A percentile compares a stretch with the other conserved stretches of the same genome.
phyloP scores from a whole-genome alignment of 352 stramenopile species.

The Thalassiosira hispida region DNA sequence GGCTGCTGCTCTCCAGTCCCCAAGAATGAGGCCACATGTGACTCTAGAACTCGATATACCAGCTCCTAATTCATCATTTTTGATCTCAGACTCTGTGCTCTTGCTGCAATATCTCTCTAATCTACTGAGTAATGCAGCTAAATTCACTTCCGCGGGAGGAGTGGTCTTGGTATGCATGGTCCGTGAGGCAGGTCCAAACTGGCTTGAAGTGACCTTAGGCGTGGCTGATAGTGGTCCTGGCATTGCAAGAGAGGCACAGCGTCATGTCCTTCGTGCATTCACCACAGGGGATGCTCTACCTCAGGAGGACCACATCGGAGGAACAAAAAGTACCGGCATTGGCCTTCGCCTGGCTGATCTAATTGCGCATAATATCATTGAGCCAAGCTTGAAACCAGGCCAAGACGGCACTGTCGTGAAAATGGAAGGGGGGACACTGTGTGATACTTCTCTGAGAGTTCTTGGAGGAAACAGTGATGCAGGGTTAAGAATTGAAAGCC shows the following conservation, averaged over 20 bases:
- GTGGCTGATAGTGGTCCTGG: slow-evolving; percentile 77
- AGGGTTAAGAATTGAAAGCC: slow-evolving; percentile 46
- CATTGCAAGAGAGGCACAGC: slow-evolving; percentile 72
- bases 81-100: slow-evolving; percentile 72
- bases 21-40: slow-evolving; percentile 90
- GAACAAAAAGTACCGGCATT: slow-evolving; percentile 61
- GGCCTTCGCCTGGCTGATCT: slow-evolving; percentile 60
- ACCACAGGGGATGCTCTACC: slow-evolving; percentile 62
- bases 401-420: slow-evolving; percentile 44
- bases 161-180: slow-evolving; percentile 60
- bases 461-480: slow-evolving; percentile 25
- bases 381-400: slow-evolving; percentile 51
- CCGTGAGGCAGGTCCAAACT: slow-evolving; percentile 55
- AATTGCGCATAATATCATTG: slow-evolving; percentile 54
- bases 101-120: slow-evolving; percentile 82
- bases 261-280: slow-evolving; percentile 53
- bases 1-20: too few relatives aligned
- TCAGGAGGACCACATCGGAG: slow-evolving; percentile 52
- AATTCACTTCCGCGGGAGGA: slow-evolving; percentile 74
- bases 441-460: slow-evolving; percentile 20
- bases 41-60: slow-evolving; percentile 89
- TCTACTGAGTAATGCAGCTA: slow-evolving; percentile 82
- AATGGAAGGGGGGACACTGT: slow-evolving; percentile 32
- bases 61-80: slow-evolving; percentile 85
- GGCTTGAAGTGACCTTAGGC: slow-evolving; percentile 87